Base-by-base conservation (phyloP, 225 moss, liverwort and hornwort genomes). In the Marchantia polymorpha region DNA sequence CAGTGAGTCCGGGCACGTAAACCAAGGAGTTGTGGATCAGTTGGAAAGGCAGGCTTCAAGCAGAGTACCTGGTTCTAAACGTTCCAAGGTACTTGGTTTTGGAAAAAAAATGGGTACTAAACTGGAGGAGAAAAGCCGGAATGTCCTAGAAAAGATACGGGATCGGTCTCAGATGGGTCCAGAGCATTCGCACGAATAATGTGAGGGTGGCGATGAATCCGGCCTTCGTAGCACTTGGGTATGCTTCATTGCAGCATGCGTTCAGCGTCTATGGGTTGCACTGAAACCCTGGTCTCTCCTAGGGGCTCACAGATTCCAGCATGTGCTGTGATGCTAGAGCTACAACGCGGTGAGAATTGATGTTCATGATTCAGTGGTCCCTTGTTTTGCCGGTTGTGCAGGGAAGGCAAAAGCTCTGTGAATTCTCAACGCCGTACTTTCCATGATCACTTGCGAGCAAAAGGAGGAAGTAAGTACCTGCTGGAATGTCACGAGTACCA, bases 61-160 rank as follows among this genome's bases (percentile, higher is more conserved):
- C 68, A 71, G 68, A 63, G 54, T 75, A 55, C 51, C 52, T 46
- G 74, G 31, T 58, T 82, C 72, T 72, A 84, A 81, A 25, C 93
- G 93, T 69, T 83, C 86, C 73, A 93, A 84, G 83, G 83, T 94
- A 69, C 26, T 88, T 8, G 80, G 72, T 8, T 65, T 93, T 14
- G 92, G 95, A 51, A 92, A 84, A 63, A 92, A 83, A 72, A 85
- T 92, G 87, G 82, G 89, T 50, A 83, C 63, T 68, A 91, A 86
- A 82, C 68, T 92, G 52, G 92, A 93, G 11, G 96, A 89, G 82
- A 94, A 90, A 81, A 83, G 91, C 72, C 86, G 86, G 72, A 86
- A 60, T 67, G 92, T 92, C 30, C 72, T 87, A 70, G 96, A 91
- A 14, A 92, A 86, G 77, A 81, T 93, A 30, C 91, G 92, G 61